These are phyloP conservation scores for Lecanosticta acicola DNA, from an alignment of 2,329 filamentous ascomycete genomes.

Conservation along the genomic window DNA sequence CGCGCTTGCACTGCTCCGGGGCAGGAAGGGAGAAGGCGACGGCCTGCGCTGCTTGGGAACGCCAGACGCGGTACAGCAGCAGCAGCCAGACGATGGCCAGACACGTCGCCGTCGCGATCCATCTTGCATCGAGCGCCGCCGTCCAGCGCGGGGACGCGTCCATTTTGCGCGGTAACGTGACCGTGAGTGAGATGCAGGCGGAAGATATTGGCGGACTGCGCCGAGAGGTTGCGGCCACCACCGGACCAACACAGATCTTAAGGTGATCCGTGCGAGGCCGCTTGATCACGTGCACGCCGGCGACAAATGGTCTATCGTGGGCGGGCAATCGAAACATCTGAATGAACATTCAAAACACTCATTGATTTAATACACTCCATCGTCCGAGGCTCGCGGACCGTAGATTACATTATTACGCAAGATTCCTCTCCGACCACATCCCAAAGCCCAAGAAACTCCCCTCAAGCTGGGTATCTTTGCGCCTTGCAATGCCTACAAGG, in stretches of 20 bases:
- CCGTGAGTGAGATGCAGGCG: not conserved
- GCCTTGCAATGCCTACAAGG: not conserved
- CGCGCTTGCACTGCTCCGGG: constrained; percentile 54
- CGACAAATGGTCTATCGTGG: no score
- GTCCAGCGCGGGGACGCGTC: not conserved
- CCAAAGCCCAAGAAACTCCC: not conserved
- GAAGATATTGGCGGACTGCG: no score
- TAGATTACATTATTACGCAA: no score
- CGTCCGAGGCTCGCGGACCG: no score
- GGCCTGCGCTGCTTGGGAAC: constrained; percentile 17
- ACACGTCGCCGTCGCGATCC: constrained; percentile 9
- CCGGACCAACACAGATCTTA: no score
- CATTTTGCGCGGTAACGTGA: not conserved
- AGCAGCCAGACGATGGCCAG: constrained; percentile 8
- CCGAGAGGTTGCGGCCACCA: no score
- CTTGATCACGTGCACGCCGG: no score
- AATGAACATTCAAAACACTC: no score
- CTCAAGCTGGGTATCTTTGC: not conserved
- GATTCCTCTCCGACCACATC: no score
- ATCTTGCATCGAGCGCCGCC: constrained; percentile 3
- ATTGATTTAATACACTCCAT: no score
- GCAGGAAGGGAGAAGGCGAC: constrained; percentile 38
- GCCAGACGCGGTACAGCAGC: constrained; percentile 9
- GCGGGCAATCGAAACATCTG: no score
- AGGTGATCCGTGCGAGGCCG: no score